Evolutionary conservation across 2,329 filamentous ascomycete species (phyloP), one percentile per base, ranked within the genome.

Genomic region (Aquanectria penicillioides): DNA sequence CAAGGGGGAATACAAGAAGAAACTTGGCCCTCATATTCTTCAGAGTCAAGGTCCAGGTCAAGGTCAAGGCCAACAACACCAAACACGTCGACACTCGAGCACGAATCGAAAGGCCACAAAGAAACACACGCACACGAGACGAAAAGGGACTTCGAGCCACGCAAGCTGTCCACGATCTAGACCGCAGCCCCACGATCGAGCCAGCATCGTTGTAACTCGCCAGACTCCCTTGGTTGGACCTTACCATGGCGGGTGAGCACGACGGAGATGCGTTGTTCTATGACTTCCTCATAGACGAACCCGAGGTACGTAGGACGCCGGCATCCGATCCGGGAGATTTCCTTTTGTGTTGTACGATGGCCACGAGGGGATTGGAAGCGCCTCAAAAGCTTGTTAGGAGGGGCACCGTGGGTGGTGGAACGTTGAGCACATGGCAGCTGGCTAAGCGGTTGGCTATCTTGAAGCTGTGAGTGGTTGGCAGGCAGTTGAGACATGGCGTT

Each of bases 261-360:
- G 51, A 43, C 17, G 64, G 54, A 51, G 68, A 70, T 40, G 63
- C 65, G 65, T 68, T 68, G 59, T 69, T 70, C 56, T 70, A 70
- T 66, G 68, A 70, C 63, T 70, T 70, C 61, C 59, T 70, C 66
- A 69, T 70, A 57, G 68, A 70, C 38, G 68, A 70, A 13, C 61
- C 64, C 28, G 66, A 70, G 68, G 68, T 70, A 69, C 51, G 68
- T 68, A 47, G 37, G 31, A 23, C 17, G 29, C 33, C 36, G 22
- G 36, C 38, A 47, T 44, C 51, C 34, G 43, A n/a, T n/a, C n/a
- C n/a, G n/a, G n/a, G 12, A 46, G 36, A 47, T 51, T 38, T 29
- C 31, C 57, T 46, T 57, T 51, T 60, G 51, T 41, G 22, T 62
- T 56, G 53, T 49, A 50, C 51, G 23, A 57, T 38, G 41, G 41